Evolutionary conservation across 805 yeast genomes (phyloP), one percentile per base, ranked within the genome.

Genomic region (Schwanniomyces occidentalis): DNA sequence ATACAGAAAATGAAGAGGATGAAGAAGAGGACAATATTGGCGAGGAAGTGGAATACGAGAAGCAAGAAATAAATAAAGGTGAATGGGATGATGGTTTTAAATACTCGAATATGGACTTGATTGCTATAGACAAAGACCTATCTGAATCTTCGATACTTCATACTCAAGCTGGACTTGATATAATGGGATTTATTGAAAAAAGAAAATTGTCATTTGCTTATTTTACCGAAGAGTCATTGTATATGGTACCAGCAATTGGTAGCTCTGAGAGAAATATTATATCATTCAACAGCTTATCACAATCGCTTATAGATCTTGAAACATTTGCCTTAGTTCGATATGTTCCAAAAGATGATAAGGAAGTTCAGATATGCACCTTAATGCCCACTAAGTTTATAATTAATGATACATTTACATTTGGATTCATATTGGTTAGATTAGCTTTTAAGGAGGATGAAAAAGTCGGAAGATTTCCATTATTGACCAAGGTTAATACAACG

Each of bases 391-490:
- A 34, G 26, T 16, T 44, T 7, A 32, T 27, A 14, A 23, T 35
- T 3, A 37, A 30, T 4, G 32, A 27, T 1, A 33, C 34, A 4
- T 41, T 29, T 37, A 41, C 52, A 13, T 63, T 73, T 39, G 69
- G 71, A 0, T 68, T 86, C 35, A 58, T 73, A 1, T 52, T 80
- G 43, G 69, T 71, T 8, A 63, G 80, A 29, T 52, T 88, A 8
- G 93, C 96, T 2, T 85, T 75, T 55, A 72, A 74, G 27, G 95
- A 86, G 44, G 96, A 89, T 54, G 83, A 79, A 42, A 75, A 76
- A 45, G 65, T 78, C 10, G 77, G 89, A 3, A 68, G 66, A 16
- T 75, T 83, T 45, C 65, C 69, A 1, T 22, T 26, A 7, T 47
- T 65, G 18, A 35, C 54, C 2, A 38, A 34, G 7, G 16, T 41